Evolutionary conservation across 2,329 filamentous ascomycete genomes (phyloP), one percentile per base, ranked within the genome.

Genomic region (Huntiella savannae): DNA sequence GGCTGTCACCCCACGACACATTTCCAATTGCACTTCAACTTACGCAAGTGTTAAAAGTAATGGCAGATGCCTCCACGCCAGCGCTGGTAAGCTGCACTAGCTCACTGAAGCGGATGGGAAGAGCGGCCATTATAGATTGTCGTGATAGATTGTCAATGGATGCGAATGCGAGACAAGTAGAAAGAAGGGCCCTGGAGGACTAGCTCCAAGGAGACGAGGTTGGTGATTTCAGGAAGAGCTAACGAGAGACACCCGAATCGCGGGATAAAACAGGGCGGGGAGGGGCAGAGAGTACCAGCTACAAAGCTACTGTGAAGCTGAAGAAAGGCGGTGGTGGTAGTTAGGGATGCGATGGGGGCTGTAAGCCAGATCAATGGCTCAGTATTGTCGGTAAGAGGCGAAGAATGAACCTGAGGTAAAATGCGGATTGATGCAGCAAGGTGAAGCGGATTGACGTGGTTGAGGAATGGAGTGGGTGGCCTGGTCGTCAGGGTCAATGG

Each of bases 41-140:
- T 70, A 83, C 78, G 69, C 79, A 85, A 58, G 78, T 79, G 63
- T 84, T 83, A 70, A 84, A 84, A 60, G 78, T 76, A 70, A 86
- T 84, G 57, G 61, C 62, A 54, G 61, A 55, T 51, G 63, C 58
- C 55, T 73, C 65, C 52, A 68, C 63, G 53, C 65, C 63, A 51
- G 67, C 58, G 55, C 60, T 64, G 57, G 60, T 59, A 62, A 70
- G 68, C 64, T 87, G 82, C 63, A 88, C 73, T 59, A 88, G 75
- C 77, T 93, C 86, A 63, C 81, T 82, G 66, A 94, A 92, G 71
- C 85, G 86, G 68, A 94, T 93, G 59, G 83, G 85, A 60, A 92
- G 71, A 65, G 78, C 74, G 62, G 77, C 73, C 76, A 71, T 71
- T 62, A 36, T 47, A 13, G 22, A 19, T 41, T 16, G 38, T 33